A percentile compares a stretch with the other conserved stretches of the same genome.
Evolutionary conservation across 768 basidiomycete species (phyloP).

Genomic region (Hypholoma sublateritium): DNA sequence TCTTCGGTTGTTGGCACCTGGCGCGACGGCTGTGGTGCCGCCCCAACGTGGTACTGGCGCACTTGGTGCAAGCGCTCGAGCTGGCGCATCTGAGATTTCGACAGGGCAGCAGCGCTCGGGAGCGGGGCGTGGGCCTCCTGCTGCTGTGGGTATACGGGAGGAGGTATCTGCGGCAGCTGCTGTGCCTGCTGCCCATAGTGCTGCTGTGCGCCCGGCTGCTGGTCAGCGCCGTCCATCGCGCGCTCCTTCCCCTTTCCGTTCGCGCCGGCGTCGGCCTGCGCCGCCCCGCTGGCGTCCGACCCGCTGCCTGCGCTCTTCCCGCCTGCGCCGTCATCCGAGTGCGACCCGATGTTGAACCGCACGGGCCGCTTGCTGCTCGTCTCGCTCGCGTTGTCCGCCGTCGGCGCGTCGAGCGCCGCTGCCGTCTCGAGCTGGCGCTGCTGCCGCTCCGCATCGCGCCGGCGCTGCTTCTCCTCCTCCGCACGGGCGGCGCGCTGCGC

Average conservation of each 20-base stretch:
- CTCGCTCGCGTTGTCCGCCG: conserved; percentile 1
- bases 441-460: neutral
- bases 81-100: conserved; percentile 16
- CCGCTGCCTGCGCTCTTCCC: conserved; percentile 37
- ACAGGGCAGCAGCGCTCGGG: neutral
- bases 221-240: conserved; percentile 7
- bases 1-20: neutral
- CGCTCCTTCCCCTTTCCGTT: conserved; percentile 17
- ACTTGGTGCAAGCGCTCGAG: conserved; percentile 19
- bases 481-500: neutral
- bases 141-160: conserved; percentile 11
- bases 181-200: conserved; percentile 2
- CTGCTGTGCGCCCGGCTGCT: neutral
- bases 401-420: neutral
- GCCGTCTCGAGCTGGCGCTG: conserved; percentile 1
- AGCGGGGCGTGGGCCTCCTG: neutral
- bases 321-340: conserved; percentile 46
- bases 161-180: conserved; percentile 8
- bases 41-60: conserved; percentile 9
- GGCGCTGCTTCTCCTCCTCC: conserved; percentile 3
- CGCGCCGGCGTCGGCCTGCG: conserved; percentile 6
- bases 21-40: neutral
- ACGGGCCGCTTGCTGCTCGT: conserved; percentile 14
- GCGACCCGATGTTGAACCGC: conserved; percentile 60
- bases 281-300: conserved; percentile 26